Evolutionary conservation across 2,329 filamentous ascomycete species (phyloP).

Genomic region (Monilinia fructigena): DNA sequence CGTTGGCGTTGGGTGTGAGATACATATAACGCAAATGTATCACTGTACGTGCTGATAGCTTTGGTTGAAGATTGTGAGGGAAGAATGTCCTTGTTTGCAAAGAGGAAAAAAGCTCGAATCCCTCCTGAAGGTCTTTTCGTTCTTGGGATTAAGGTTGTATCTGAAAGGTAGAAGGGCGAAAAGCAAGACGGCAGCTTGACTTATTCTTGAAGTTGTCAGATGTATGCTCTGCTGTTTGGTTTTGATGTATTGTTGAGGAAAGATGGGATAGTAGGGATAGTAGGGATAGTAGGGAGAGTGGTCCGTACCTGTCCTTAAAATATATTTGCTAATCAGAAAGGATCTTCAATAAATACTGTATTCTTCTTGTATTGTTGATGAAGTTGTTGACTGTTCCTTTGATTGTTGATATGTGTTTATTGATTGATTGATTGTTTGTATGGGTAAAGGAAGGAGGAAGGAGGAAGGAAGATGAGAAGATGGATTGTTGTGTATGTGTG

Average conservation of each 20-base stretch:
- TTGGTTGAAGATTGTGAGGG: constrained; percentile 33
- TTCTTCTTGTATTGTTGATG: constrained; percentile 9
- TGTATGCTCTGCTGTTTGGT: background rate
- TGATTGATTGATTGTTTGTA: background rate
- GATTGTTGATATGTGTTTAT: background rate
- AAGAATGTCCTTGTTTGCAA: constrained; percentile 18
- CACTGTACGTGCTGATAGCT: constrained; percentile 35
- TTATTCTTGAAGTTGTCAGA: background rate
- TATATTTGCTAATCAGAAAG: background rate
- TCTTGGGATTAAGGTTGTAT: background rate
- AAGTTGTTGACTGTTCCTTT: background rate
- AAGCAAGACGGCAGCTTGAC: constrained; percentile 5
- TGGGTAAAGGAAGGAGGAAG: constrained; percentile 20
- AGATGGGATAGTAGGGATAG: background rate
- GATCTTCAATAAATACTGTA: constrained; percentile 11
- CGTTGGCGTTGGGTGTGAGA: constrained; percentile 62
- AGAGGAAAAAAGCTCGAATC: background rate
- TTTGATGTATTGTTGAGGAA: background rate
- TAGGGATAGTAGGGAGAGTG: background rate
- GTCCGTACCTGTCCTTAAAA: background rate
- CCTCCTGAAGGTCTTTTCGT: background rate
- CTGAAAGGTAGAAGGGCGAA: constrained; percentile 1
- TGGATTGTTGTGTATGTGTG: background rate
- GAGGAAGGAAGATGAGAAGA: constrained; percentile 15
- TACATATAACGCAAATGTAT: constrained; percentile 43